A percentile compares a stretch with the other conserved stretches of the same genome.
phyloP scores from a whole-genome alignment of 805 yeast genomes.

The Starmerella roubikii region DNA sequence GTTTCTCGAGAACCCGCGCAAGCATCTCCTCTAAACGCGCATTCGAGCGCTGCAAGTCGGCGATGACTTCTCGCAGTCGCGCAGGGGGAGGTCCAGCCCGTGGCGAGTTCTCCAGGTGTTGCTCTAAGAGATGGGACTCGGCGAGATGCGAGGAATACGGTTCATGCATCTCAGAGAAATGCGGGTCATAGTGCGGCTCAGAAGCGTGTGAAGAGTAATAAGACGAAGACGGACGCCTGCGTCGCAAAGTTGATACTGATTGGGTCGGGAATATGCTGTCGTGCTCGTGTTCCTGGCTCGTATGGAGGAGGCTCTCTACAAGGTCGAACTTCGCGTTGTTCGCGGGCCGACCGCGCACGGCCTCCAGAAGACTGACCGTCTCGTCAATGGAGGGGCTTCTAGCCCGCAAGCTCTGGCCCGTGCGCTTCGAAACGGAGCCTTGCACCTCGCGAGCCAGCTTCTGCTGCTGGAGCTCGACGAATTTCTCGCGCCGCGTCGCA shows the following conservation, averaged over 20 bases:
- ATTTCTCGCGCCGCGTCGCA: conserved; percentile 12
- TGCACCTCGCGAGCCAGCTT: conserved; percentile 16
- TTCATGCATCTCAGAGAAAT: no score
- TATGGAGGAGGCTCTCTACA: conserved; percentile 11
- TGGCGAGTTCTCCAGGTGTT: no score
- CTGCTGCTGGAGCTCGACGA: conserved; percentile 12
- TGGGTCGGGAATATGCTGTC: no score
- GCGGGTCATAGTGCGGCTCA: no score
- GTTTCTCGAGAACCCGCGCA: conserved; percentile 1
- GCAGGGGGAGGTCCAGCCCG: no score
- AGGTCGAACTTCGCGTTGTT: conserved; percentile 13
- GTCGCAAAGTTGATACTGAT: no score
- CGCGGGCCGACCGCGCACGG: conserved; percentile 4
- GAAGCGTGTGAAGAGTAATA: no score
- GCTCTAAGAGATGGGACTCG: no score
- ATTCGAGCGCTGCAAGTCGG: conserved; percentile 12
- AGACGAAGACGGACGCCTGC: no score
- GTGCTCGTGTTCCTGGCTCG: background rate
- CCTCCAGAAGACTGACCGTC: background rate
- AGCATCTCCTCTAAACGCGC: conserved; percentile 13
- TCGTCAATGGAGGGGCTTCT: background rate
- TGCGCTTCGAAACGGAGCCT: conserved; percentile 2
- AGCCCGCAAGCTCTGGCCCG: background rate
- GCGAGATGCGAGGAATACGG: no score
- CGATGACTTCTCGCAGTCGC: conserved; percentile 9